Evolutionary conservation across 345 rosid species (phyloP), one percentile per base, ranked within the genome.

Genomic region (Ceriops tagal): DNA sequence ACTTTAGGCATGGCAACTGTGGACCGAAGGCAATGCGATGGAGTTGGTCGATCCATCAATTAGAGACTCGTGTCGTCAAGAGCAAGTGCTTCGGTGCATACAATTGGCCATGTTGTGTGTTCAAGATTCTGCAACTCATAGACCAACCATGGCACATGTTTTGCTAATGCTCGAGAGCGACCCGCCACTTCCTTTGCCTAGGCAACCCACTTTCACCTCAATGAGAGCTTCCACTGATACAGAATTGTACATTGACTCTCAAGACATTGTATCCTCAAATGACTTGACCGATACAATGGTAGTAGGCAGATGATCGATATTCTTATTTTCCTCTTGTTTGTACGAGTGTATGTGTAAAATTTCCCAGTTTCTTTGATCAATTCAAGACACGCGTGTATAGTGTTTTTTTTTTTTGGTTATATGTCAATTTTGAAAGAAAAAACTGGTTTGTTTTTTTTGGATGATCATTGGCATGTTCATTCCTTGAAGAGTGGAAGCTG

Each of bases 271-370:
- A 49, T 77, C 89, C 58, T 83, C 91, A 51, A 90, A 83, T 35
- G 84, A 82, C 63, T 13, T 88, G 49, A 86, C 96, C 3, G 81
- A 83, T 66, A 79, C 89, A 10, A 79, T 80, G 74, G 55, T 81
- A 28, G 62, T 60, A 3, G 96, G 89, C 32, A 82, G 91, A 82
- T 87, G 81, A 76, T 57, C 58, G 49, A n/a, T 56, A 39, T 10
- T 68, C 34, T 37, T 35, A 34, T 21, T 46, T 11, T 7, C 15
- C 32, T 27, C 26, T 5, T 39, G 18, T 39, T 19, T 21, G 15
- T 39, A 26, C 1, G 34, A 31, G 34, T 27, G 16, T 65, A 7
- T 39, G 47, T 11, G 4, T 11, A 39, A 39, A 11, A 9, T 11
- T 39, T 39, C 47, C 47, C 47, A 39, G 4, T 39, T 9, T 9